These are phyloP conservation scores for Gaertneriomyces sp. DNA, from an alignment of 192 early-diverging fungal species.

Conservation along the genomic window DNA sequence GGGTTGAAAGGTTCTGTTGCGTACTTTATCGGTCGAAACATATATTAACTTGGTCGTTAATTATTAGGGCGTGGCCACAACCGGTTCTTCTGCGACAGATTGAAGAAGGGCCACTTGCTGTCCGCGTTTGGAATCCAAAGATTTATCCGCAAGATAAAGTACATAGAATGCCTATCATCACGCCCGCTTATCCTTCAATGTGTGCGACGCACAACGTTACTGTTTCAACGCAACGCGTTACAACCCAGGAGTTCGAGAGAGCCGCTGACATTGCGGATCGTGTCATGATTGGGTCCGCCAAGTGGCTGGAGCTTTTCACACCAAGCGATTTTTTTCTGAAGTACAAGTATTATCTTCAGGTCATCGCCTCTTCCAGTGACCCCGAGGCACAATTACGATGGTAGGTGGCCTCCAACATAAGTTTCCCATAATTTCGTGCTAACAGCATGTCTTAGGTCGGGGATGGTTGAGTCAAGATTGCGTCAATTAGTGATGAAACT, in stretches of 20 bases:
- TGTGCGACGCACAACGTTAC: conserved; percentile 97
- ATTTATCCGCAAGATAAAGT: conserved; percentile 72
- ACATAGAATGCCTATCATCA: conserved; percentile 97
- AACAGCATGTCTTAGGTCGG: conserved; percentile 53
- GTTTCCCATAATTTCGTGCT: neutral
- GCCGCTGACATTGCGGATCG: conserved; percentile 72
- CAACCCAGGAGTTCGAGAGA: conserved; percentile 78
- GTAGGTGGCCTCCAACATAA: conserved; percentile 25
- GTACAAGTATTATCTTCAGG: conserved; percentile 87
- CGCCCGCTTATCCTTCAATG: conserved; percentile 97
- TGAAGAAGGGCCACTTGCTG: conserved; percentile 79
- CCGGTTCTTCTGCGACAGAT: conserved; percentile 86
- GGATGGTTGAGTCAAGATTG: conserved; percentile 87
- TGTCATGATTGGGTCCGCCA: conserved; percentile 68
- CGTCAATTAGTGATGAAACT: conserved; percentile 81
- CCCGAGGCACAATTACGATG: conserved; percentile 74
- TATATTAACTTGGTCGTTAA: neutral
- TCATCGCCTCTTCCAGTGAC: conserved; percentile 73
- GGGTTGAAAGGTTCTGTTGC: conserved; percentile 20
- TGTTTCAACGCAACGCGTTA: conserved; percentile 76
- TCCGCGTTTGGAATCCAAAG: conserved; percentile 94
- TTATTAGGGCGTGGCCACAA: conserved; percentile 76
- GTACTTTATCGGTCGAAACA: neutral
- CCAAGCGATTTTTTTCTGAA: conserved; percentile 81
- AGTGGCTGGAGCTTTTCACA: conserved; percentile 84